Conservation (phyloP, 352 stramenopile genomes). For the Globisporangium apiculatum region DNA sequence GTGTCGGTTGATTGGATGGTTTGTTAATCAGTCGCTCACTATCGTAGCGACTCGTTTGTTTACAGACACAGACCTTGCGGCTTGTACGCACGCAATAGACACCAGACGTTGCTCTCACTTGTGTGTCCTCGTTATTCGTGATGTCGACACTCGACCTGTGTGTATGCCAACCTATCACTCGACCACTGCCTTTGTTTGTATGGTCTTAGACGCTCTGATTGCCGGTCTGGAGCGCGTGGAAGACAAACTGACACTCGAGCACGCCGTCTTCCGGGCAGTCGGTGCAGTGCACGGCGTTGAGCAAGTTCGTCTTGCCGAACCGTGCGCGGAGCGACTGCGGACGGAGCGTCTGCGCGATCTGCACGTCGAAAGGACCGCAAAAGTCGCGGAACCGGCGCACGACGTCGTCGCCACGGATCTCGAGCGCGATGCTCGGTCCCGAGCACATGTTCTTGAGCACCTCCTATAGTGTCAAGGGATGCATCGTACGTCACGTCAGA, state of each 20-base stretch:
- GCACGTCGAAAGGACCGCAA: conserved; percentile 85
- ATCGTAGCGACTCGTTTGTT: too few relatives aligned
- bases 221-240: conserved; percentile 32
- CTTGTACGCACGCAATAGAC: not conserved
- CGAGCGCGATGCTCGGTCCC: conserved; percentile 80
- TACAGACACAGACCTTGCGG: too few relatives aligned
- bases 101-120: not conserved
- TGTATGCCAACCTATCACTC: not conserved
- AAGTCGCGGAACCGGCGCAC: conserved; percentile 76
- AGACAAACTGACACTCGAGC: conserved; percentile 90
- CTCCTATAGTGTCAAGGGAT: conserved; percentile 23
- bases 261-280: conserved; percentile 88
- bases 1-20: not conserved
- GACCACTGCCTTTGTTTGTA: not conserved
- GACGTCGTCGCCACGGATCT: conserved; percentile 82
- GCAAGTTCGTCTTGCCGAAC: conserved; percentile 79
- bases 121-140: not conserved
- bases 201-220: conserved; percentile 6
- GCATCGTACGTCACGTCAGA: too few relatives aligned
- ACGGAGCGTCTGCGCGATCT: conserved; percentile 84
- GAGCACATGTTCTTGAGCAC: conserved; percentile 90
- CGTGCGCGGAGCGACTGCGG: conserved; percentile 78
- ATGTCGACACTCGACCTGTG: not conserved
- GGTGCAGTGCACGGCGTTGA: conserved; percentile 92
- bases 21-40: too few relatives aligned